A percentile compares a stretch with the other conserved stretches of the same genome.
Evolutionary conservation across 805 yeast species (phyloP).

Genomic region (Candida peoriensis): DNA sequence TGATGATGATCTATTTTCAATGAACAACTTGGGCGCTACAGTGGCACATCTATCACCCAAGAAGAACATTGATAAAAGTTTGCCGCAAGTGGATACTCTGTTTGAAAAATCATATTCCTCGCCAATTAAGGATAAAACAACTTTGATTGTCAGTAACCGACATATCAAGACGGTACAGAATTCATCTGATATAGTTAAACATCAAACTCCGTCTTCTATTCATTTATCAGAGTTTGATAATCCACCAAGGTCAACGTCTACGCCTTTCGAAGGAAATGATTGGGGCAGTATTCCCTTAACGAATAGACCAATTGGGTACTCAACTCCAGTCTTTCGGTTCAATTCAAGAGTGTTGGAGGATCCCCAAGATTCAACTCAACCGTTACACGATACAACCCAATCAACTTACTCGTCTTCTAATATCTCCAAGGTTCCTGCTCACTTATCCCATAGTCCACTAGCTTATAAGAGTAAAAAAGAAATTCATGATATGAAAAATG

Average conservation of each 20-base stretch:
- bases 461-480: conserved; percentile 24
- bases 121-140: too few species aligned
- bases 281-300: not conserved
- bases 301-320: conserved; percentile 13
- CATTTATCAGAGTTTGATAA: conserved; percentile 25
- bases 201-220: conserved; percentile 17
- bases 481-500: conserved; percentile 15
- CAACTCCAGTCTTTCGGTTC: conserved; percentile 19
- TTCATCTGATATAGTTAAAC: too few species aligned
- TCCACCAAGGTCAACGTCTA: conserved; percentile 24
- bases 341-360: conserved; percentile 5
- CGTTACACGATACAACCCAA: conserved; percentile 1
- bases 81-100: too few species aligned
- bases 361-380: conserved; percentile 1
- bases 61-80: too few species aligned
- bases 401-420: conserved; percentile 1
- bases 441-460: conserved; percentile 7
- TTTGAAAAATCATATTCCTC: too few species aligned
- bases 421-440: not conserved
- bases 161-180: too few species aligned
- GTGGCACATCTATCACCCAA: conserved; percentile 12
- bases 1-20: conserved; percentile 10
- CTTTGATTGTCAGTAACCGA: too few species aligned
- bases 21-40: conserved; percentile 10
- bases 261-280: conserved; percentile 19